Conservation (phyloP, 345 rosid species). For the Atalantia buxifolia region DNA sequence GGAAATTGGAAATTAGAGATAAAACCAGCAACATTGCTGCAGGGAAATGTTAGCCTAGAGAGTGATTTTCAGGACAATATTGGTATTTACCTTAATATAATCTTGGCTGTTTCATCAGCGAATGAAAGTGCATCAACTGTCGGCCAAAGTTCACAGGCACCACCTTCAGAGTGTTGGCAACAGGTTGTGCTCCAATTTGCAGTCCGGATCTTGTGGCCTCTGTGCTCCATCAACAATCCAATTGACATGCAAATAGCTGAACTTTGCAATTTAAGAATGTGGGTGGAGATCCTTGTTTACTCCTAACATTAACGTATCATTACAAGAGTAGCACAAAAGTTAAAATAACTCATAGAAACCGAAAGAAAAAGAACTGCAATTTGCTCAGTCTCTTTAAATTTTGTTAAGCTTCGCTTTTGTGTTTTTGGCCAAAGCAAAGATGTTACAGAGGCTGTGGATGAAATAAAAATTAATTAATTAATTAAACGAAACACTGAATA, state of each 20-base stretch:
- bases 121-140: conserved; percentile 76
- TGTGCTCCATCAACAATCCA: conserved; percentile 86
- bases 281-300: conserved; percentile 73
- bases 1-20: conserved; percentile 26
- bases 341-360: neutral
- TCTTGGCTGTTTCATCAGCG: conserved; percentile 73
- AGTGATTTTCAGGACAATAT: neutral
- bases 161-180: conserved; percentile 62
- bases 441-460: neutral
- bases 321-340: neutral
- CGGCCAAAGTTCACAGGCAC: conserved; percentile 54
- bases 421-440: neutral
- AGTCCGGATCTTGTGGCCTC: conserved; percentile 79
- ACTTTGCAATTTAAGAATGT: conserved; percentile 58
- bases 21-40: conserved; percentile 85
- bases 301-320: conserved; percentile 26
- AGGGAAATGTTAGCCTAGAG: neutral
- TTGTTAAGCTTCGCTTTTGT: neutral
- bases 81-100: conserved; percentile 54
- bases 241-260: conserved; percentile 61
- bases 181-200: conserved; percentile 70
- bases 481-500: neutral
- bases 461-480: neutral
- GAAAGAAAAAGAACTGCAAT: neutral
- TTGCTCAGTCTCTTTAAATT: neutral